Evolutionary conservation across 2,329 filamentous ascomycete genomes (phyloP), one percentile per base, ranked within the genome.

Genomic region (Pseudocercospora fuligena): DNA sequence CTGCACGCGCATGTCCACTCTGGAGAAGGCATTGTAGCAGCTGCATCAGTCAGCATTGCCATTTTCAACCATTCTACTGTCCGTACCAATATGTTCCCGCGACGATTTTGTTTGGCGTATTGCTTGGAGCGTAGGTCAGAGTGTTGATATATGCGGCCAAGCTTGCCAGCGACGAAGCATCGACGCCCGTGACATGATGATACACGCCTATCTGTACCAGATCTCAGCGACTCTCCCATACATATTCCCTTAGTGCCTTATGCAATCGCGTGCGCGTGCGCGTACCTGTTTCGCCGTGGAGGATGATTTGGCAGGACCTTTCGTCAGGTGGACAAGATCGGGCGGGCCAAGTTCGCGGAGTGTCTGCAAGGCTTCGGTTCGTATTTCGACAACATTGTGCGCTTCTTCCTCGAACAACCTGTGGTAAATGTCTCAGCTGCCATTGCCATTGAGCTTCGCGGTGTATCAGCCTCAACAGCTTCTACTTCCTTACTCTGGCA

Each of bases 21-120:
- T 89, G 5, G 95, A 98, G 80, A 99, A 97, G 71, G 95, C 95
- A 92, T 99, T 99, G 86, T 99, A 99, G 82, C 95, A 99, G 82
- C 86, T 88, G 75, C 33, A 21, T 74, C 61, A 69, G 79, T 81
- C 75, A 59, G 51, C 23, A 54, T 23, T 59, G 64, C 27, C 27
- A 21, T 54, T 29, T 12, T 4, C 8, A 31, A 31, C 11, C 11
- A 19, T 12, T 11, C 4, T 3, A 12, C 5, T 16, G 14, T 1
- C 51, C 85, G 71, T 85, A 95, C 92, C 95, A 98, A 82, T 97
- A 98, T 46, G 97, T 85, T 5, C 95, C 95, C 70, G 96, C 95
- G 8, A 93, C 91, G 65, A 98, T 95, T 82, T 97, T 98, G 77
- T 92, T 88, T 67, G 90, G 85, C 77, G 92, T 93, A 72, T 94